phyloP scores from a whole-genome alignment of 2,329 filamentous ascomycete species.

The Diaporthe vexans region DNA sequence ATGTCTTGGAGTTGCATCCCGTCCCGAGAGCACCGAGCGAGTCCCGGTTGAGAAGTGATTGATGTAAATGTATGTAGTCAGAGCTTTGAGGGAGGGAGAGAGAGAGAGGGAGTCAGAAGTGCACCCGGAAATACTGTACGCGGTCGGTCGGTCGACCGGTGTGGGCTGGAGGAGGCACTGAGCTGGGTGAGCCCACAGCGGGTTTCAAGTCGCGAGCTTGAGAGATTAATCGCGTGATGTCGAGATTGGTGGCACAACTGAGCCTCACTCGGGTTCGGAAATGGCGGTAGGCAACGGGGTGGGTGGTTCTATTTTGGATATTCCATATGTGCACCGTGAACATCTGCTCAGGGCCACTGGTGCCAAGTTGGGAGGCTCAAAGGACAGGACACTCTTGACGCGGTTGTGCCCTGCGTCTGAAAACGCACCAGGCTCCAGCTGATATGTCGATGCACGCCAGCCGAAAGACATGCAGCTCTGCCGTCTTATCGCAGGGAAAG shows the following conservation, averaged over 20 bases:
- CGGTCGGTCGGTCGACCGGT: no score
- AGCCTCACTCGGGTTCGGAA: constrained; percentile 18
- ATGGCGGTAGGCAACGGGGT: constrained; percentile 1
- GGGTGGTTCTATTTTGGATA: not conserved
- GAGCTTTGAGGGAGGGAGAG: not conserved
- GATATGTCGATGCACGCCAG: not conserved
- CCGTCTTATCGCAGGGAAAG: not conserved
- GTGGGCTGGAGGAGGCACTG: not conserved
- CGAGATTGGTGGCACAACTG: constrained; percentile 12
- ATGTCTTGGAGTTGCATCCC: not conserved
- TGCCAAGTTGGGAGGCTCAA: constrained; percentile 10
- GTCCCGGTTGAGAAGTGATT: not conserved
- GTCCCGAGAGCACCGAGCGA: not conserved
- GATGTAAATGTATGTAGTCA: not conserved
- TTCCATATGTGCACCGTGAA: not conserved
- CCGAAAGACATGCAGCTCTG: not conserved
- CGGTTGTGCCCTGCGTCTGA: not conserved
- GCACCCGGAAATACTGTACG: not conserved
- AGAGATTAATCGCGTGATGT: constrained; percentile 27
- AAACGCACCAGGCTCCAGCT: not conserved
- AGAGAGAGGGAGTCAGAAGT: not conserved
- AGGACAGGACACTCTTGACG: not conserved
- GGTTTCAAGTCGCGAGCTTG: constrained; percentile 24
- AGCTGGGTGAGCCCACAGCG: constrained; percentile 17
- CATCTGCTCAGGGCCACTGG: not conserved